Conservation (phyloP, 1,284 basidiomycete species). For the Xerocomus amazonicus region DNA sequence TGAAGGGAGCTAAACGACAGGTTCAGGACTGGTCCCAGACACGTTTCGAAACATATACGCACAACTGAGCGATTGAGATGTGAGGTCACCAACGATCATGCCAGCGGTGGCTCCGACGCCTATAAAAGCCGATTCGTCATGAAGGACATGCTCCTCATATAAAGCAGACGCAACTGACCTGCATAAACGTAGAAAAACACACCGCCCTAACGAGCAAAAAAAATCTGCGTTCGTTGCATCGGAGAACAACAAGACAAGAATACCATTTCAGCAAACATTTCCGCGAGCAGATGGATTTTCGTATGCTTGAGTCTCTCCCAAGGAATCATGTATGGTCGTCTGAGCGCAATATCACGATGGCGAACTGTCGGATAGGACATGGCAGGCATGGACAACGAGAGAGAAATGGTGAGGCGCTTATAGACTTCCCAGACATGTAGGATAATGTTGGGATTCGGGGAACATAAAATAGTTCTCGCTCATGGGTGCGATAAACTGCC, state of each 20-base stretch:
- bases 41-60: slow-evolving; percentile 19
- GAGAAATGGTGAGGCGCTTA: too few species aligned
- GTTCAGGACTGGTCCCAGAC: slow-evolving; percentile 2
- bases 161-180: slow-evolving; percentile 34
- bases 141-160: neutral
- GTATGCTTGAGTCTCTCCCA: slow-evolving; percentile 57
- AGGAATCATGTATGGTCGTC: slow-evolving; percentile 37
- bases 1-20: slow-evolving; percentile 45
- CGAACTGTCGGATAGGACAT: slow-evolving; percentile 33
- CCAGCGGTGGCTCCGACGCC: slow-evolving; percentile 59
- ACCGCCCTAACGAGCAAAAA: slow-evolving; percentile 18
- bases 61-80: slow-evolving; percentile 50
- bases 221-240: slow-evolving; percentile 31
- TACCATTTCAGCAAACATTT: slow-evolving; percentile 61
- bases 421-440: too few species aligned
- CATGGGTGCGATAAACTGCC: too few species aligned
- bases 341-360: slow-evolving; percentile 40
- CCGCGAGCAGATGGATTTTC: slow-evolving; percentile 49
- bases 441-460: too few species aligned
- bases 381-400: neutral
- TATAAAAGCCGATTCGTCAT: slow-evolving; percentile 19
- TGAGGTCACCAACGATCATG: slow-evolving; percentile 50
- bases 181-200: slow-evolving; percentile 53
- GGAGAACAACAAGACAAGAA: slow-evolving; percentile 13
- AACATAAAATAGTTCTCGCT: too few species aligned